Conservation (phyloP, 805 yeast species). For the Blastobotrys terrestris region DNA sequence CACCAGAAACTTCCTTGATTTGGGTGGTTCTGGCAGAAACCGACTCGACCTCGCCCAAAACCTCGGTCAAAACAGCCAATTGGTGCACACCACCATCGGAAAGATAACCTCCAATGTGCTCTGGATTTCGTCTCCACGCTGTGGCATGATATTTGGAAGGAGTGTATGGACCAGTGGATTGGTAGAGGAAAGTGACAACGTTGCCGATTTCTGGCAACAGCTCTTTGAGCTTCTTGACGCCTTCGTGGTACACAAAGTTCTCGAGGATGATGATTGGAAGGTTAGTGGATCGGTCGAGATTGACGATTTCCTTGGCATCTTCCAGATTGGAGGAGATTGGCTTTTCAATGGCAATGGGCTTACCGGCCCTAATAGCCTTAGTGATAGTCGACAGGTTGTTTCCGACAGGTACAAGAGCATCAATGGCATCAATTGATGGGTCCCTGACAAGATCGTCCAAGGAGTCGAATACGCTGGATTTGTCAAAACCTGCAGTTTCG, state of each 20-base stretch:
- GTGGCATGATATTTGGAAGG: conserved; percentile 50
- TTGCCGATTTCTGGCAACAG: conserved; percentile 69
- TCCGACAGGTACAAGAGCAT: conserved; percentile 87
- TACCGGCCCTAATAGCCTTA: conserved; percentile 63
- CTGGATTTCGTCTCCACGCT: conserved; percentile 82
- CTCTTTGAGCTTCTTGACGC: conserved; percentile 49
- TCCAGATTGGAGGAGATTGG: conserved; percentile 83
- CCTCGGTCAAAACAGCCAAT: conserved; percentile 75
- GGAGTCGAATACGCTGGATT: conserved; percentile 36
- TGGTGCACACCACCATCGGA: conserved; percentile 98
- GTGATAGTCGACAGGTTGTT: conserved; percentile 62
- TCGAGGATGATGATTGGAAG: conserved; percentile 75
- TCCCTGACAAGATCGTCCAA: conserved; percentile 63
- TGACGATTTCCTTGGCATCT: conserved; percentile 76
- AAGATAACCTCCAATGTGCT: conserved; percentile 87
- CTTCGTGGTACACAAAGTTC: conserved; percentile 73
- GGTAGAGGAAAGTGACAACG: conserved; percentile 32
- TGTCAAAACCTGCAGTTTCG: conserved; percentile 44
- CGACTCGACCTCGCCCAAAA: conserved; percentile 65
- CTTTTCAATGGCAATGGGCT: conserved; percentile 80
- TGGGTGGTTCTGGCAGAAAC: conserved; percentile 76
- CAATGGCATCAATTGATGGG: conserved; percentile 66
- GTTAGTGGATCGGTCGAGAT: conserved; percentile 52
- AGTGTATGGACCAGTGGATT: conserved; percentile 47
- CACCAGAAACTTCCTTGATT: conserved; percentile 69